phyloP scores from a whole-genome alignment of 805 yeast genomes.

The Brettanomyces naardenensis region DNA sequence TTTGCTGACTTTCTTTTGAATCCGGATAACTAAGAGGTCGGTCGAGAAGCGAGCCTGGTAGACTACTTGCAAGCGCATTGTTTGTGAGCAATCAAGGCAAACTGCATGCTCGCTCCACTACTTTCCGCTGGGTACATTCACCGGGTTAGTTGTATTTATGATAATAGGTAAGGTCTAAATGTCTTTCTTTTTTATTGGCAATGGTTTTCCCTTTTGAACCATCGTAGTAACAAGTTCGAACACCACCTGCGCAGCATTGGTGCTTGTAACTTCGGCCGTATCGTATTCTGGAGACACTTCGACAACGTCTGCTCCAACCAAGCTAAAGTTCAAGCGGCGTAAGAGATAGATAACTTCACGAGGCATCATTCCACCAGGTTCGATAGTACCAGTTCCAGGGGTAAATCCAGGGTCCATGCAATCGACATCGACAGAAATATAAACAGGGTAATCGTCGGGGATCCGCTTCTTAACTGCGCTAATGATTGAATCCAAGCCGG shows the following conservation, averaged over 20 bases:
- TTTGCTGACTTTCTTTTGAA: conserved; percentile 50
- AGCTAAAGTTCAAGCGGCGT: conserved; percentile 36
- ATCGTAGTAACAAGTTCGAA: conserved; percentile 66
- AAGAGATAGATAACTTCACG: conserved; percentile 44
- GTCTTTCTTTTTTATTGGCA: conserved; percentile 8
- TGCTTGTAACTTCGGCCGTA: conserved; percentile 55
- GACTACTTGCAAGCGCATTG: too few relatives aligned
- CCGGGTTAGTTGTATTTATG: too few relatives aligned
- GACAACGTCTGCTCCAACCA: conserved; percentile 51
- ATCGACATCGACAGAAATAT: conserved; percentile 71
- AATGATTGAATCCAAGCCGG: conserved; percentile 39
- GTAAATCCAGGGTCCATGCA: conserved; percentile 52
- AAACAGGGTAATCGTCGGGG: conserved; percentile 61
- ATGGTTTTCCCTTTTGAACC: conserved; percentile 44
- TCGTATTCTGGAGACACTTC: conserved; percentile 61
- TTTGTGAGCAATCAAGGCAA: too few relatives aligned
- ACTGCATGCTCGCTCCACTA: too few relatives aligned
- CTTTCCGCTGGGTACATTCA: too few relatives aligned
- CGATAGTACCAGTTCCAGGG: conserved; percentile 53
- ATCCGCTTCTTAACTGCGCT: conserved; percentile 44
- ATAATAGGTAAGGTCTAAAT: too few relatives aligned
- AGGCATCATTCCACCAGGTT: conserved; percentile 53
- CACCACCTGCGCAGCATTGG: conserved; percentile 65
- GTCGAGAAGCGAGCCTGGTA: too few relatives aligned
- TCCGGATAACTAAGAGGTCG: conserved; percentile 12